Evolutionary conservation across 2,329 filamentous ascomycete genomes (phyloP).

Genomic region (Sclerotinia nivalis): DNA sequence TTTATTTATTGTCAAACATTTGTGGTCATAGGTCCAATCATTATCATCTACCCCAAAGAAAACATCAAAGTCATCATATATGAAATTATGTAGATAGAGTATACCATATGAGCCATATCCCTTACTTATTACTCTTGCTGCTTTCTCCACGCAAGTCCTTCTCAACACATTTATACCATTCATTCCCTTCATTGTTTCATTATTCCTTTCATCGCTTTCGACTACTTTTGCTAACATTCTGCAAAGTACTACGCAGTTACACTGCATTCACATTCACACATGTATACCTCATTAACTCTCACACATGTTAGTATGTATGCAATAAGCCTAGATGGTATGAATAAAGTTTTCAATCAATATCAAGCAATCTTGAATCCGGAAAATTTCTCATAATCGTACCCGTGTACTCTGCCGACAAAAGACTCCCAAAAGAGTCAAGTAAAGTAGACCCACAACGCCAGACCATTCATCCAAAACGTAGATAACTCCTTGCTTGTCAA

Average conservation of each 20-base stretch:
- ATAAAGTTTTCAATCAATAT: not conserved
- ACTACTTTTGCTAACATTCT: too few relatives aligned
- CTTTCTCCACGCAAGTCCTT: not conserved
- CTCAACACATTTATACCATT: not conserved
- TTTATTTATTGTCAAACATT: not conserved
- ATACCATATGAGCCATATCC: not conserved
- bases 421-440: not conserved
- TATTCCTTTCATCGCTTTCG: not conserved
- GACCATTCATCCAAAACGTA: constrained; percentile 5
- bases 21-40: not conserved
- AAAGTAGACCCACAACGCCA: too few relatives aligned
- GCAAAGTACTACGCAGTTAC: too few relatives aligned
- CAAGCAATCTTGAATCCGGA: not conserved
- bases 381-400: constrained; percentile 6
- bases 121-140: not conserved
- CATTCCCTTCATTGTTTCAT: not conserved
- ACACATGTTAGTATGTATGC: too few relatives aligned
- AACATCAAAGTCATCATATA: not conserved
- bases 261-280: too few relatives aligned
- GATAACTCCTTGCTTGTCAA: constrained; percentile 14
- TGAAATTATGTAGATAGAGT: not conserved
- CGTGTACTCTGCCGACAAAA: not conserved
- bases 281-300: too few relatives aligned
- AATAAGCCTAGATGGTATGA: too few relatives aligned
- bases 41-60: not conserved